Conservation (phyloP, 306 rosid species). For the Casuarina cunninghamiana region DNA sequence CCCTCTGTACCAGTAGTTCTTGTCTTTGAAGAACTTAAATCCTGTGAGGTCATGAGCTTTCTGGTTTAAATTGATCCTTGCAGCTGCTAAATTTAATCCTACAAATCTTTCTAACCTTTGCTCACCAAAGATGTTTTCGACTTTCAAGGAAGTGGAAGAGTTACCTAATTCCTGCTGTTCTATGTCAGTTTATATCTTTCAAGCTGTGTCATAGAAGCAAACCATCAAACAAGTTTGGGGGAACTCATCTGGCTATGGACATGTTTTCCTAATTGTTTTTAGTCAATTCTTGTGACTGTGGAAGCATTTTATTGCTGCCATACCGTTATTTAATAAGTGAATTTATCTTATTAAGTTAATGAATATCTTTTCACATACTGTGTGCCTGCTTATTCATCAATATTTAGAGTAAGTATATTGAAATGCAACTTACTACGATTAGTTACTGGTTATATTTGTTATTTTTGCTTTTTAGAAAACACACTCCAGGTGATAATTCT, state of each 20-base stretch:
- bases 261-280: constrained; percentile 20
- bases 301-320: neutral
- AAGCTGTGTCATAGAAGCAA: neutral
- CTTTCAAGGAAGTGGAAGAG: neutral
- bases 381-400: constrained; percentile 22
- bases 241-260: constrained; percentile 1
- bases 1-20: neutral
- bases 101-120: neutral
- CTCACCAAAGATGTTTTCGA: neutral
- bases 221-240: constrained; percentile 9
- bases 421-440: constrained; percentile 38
- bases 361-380: constrained; percentile 10
- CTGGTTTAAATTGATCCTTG: neutral
- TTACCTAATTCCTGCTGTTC: neutral
- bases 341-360: neutral
- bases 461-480: constrained; percentile 71
- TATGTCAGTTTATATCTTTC: neutral
- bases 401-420: constrained; percentile 25
- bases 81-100: neutral
- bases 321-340: neutral
- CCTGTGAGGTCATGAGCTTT: neutral
- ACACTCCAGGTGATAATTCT: constrained; percentile 77
- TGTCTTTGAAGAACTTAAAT: neutral
- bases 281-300: constrained; percentile 12
- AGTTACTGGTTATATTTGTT: constrained; percentile 48